These are phyloP conservation scores for Ormosia emarginata DNA, from an alignment of 306 rosid species.

Conservation along the genomic window DNA sequence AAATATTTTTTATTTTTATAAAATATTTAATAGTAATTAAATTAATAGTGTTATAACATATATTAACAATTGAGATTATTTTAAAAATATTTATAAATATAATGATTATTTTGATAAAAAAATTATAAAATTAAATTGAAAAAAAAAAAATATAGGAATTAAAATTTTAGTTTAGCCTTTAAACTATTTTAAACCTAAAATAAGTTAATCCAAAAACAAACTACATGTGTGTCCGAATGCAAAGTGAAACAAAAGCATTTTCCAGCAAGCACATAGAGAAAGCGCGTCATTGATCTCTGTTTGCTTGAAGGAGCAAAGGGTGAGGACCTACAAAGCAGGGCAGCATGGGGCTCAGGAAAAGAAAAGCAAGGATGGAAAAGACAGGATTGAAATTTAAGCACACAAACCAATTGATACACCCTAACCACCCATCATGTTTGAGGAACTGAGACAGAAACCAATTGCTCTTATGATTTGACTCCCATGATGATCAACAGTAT, in stretches of 20 bases:
- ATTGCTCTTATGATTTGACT: conserved; percentile 19
- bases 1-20: too few relatives aligned
- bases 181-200: too few relatives aligned
- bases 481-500: background rate
- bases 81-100: too few relatives aligned
- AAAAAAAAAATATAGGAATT: too few relatives aligned
- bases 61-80: too few relatives aligned
- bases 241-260: background rate
- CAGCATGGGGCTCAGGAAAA: conserved; percentile 12
- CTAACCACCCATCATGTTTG: conserved; percentile 89
- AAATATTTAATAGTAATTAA: too few relatives aligned
- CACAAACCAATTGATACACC: conserved; percentile 54
- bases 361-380: conserved; percentile 25
- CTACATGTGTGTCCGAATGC: background rate
- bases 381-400: conserved; percentile 53
- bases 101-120: too few relatives aligned
- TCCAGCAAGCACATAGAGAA: background rate
- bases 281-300: conserved; percentile 12
- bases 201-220: too few relatives aligned
- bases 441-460: conserved; percentile 54
- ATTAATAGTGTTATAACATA: too few relatives aligned
- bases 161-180: too few relatives aligned
- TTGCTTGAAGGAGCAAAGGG: background rate
- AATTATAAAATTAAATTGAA: too few relatives aligned
- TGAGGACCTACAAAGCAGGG: conserved; percentile 23